Evolutionary conservation across 371 early-diverging fungal genomes (phyloP), one percentile per base, ranked within the genome.

Genomic region (Mucor circinelloides): DNA sequence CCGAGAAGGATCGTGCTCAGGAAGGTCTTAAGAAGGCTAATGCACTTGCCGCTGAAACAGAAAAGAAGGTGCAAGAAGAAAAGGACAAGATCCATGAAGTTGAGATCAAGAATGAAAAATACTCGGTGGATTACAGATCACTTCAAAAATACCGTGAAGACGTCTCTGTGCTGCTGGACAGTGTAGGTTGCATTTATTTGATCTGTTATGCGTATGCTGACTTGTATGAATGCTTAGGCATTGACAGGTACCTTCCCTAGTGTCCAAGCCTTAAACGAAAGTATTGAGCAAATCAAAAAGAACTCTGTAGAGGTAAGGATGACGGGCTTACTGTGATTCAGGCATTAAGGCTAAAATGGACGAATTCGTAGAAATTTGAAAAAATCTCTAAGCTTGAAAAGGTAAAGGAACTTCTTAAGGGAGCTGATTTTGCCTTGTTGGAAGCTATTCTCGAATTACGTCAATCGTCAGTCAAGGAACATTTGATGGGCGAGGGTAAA

Each of bases 91-190:
- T 72, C 7, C 67, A 63, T 36, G 46, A 60, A 34, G 60, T 68
- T 6, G 60, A 65, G 19, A 38, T 55, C 8, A 30, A 71, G 69
- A 76, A 76, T 50, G 84, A 84, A 34, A 84, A 84, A 44, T 63
- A 79, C 60, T 64, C 72, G 6, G 64, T 81, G 15, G 84, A 84
- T 50, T 66, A 78, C 30, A 75, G 84, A 46, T 54, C 68, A 17
- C 66, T 84, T 19, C 57, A 69, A 60, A 80, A 75, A n/a, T 81
- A 79, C 57, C 81, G 84, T 65, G 78, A 81, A 58, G 80, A 84
- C 27, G 19, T 80, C 23, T 71, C 69, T 9, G 67, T 67, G 46
- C 64, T 82, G 55, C 64, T 80, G 68, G 80, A 80, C 55, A 61
- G 67, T 23, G 76, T 76, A 76, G 68, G 66, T 52, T 50, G 32